These are phyloP conservation scores for Albatrellus ellisii DNA, from an alignment of 768 basidiomycete genomes.

Conservation along the genomic window DNA sequence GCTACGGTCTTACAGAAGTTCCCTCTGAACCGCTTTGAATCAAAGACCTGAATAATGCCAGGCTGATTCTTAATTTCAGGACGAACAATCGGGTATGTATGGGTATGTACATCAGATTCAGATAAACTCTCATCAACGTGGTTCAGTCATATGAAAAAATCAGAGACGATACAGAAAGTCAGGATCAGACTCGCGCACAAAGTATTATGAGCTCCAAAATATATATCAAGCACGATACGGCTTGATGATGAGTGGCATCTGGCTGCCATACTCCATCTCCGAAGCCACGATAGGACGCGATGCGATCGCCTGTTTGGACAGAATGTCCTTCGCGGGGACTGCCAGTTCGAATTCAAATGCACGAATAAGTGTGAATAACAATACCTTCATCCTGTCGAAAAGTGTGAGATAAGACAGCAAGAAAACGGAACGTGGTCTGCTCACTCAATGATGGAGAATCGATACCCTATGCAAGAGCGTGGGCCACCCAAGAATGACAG, in stretches of 20 bases:
- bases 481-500: slow-evolving; percentile 19
- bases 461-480: slow-evolving; percentile 18
- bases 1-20: no score
- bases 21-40: no score
- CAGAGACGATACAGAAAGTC: no score
- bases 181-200: no score
- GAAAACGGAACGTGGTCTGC: not conserved
- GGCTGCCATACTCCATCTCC: slow-evolving; percentile 1
- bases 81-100: no score
- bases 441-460: slow-evolving; percentile 17
- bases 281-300: not conserved
- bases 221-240: no score
- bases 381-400: slow-evolving; percentile 7
- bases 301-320: not conserved
- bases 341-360: slow-evolving; percentile 8
- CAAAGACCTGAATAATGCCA: no score
- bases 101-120: no score
- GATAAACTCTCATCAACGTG: no score
- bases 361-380: slow-evolving; percentile 11
- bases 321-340: not conserved
- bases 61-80: no score
- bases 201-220: no score
- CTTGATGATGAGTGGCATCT: slow-evolving; percentile 9
- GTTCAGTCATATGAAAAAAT: no score
- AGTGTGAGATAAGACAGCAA: not conserved